Conservation (phyloP, 306 rosid genomes). For the Erythrophleum fordii region DNA sequence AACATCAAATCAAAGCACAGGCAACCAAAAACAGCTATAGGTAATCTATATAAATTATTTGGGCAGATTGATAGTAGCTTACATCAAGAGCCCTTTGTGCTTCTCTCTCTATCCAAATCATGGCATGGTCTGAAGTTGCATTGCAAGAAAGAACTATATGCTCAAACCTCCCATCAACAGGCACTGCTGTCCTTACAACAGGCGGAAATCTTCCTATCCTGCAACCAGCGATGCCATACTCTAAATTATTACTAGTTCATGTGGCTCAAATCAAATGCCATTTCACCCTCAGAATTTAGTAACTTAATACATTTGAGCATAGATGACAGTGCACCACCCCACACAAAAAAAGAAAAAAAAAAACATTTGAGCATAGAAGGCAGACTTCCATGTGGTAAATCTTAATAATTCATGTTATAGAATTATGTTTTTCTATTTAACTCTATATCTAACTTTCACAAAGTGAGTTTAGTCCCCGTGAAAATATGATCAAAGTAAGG, state of each 20-base stretch:
- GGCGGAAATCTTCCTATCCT: conserved; percentile 92
- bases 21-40: not conserved
- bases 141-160: conserved; percentile 93
- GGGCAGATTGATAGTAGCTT: conserved; percentile 45
- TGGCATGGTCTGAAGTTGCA: conserved; percentile 82
- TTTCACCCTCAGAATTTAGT: conserved; percentile 2
- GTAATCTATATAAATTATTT: not conserved
- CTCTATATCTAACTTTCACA: not conserved
- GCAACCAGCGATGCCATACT: conserved; percentile 48
- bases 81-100: conserved; percentile 78
- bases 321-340: not conserved
- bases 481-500: conserved; percentile 1
- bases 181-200: conserved; percentile 93
- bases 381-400: not conserved
- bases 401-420: not conserved
- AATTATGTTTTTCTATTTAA: not conserved
- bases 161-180: conserved; percentile 97
- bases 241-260: conserved; percentile 18
- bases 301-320: conserved; percentile 8
- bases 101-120: conserved; percentile 93
- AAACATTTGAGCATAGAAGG: conserved; percentile 11
- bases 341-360: not conserved
- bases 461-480: not conserved
- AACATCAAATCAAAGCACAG: conserved; percentile 9
- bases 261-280: conserved; percentile 17